A percentile compares a stretch with the other conserved stretches of the same genome.
Conservation (phyloP, 352 stramenopile genomes). For the Globisporangium camurandrum region DNA sequence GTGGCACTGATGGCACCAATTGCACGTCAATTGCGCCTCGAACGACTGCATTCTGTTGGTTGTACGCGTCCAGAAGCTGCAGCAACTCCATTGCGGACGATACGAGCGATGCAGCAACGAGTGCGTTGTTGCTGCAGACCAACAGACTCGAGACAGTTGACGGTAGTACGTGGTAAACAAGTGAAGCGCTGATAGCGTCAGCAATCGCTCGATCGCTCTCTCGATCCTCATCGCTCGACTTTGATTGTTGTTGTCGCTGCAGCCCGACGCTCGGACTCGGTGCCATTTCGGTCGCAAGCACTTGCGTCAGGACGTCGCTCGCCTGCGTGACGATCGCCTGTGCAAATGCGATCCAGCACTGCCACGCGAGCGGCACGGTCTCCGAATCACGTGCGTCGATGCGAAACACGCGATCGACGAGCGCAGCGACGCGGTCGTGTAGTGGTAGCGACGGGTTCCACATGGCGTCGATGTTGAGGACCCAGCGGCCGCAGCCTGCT, state of each 20-base stretch:
- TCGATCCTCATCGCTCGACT: too few species aligned
- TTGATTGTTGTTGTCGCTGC: too few species aligned
- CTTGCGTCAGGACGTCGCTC: conserved; percentile 25
- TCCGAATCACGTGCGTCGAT: conserved; percentile 21
- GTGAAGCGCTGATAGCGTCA: conserved; percentile 24
- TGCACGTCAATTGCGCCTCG: conserved; percentile 6
- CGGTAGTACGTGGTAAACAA: conserved; percentile 51
- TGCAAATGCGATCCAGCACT: conserved; percentile 41
- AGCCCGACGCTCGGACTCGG: conserved; percentile 21
- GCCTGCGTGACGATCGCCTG: conserved; percentile 18
- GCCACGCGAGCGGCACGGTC: conserved; percentile 27
- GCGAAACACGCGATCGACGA: conserved; percentile 32
- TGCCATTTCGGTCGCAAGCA: conserved; percentile 15
- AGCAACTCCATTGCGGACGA: conserved; percentile 36
- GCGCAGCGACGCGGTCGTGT: conserved; percentile 9
- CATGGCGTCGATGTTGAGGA: conserved; percentile 11
- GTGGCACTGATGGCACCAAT: conserved; percentile 9
- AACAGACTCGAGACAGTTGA: conserved; percentile 45
- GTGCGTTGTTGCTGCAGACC: conserved; percentile 42
- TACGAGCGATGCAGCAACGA: conserved; percentile 45
- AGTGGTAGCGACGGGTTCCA: conserved; percentile 5
- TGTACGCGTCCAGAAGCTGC: conserved; percentile 38
- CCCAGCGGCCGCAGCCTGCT: conserved; percentile 16
- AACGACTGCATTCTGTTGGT: conserved; percentile 17
- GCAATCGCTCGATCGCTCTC: conserved; percentile 4